Conservation (phyloP, 805 yeast genomes). For the Kodamaea lidongshanica region DNA sequence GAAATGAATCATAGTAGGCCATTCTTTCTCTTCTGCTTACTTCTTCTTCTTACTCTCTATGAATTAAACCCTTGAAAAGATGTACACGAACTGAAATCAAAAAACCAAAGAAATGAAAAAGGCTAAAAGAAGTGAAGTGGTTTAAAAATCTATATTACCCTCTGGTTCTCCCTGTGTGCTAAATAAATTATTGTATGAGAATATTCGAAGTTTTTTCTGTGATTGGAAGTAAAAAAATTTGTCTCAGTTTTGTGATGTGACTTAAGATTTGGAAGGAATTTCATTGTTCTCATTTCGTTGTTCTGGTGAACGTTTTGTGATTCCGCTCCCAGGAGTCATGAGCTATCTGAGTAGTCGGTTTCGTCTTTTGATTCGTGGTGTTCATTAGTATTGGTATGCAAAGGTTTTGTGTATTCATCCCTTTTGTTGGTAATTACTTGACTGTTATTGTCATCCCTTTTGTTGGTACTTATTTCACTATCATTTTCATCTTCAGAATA, state of each 20-base stretch:
- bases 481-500: conserved; percentile 7
- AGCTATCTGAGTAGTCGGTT: background rate
- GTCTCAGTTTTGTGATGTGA: too few species aligned
- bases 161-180: too few species aligned
- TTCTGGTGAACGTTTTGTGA: background rate
- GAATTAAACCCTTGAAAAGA: conserved; percentile 4
- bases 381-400: too few species aligned
- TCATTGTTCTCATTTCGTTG: too few species aligned
- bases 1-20: conserved; percentile 40
- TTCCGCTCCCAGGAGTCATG: background rate
- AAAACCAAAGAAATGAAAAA: background rate
- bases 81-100: conserved; percentile 6
- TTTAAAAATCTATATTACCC: too few species aligned
- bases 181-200: too few species aligned
- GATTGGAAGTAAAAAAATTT: too few species aligned
- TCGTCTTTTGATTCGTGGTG: background rate
- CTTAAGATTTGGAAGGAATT: too few species aligned
- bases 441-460: conserved; percentile 1
- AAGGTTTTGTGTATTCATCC: too few species aligned
- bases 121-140: background rate
- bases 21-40: conserved; percentile 15
- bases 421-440: too few species aligned
- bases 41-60: too few species aligned
- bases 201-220: too few species aligned
- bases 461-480: conserved; percentile 1